Base-by-base conservation (phyloP, 2,329 filamentous ascomycete genomes). In the Penicillium expansum region DNA sequence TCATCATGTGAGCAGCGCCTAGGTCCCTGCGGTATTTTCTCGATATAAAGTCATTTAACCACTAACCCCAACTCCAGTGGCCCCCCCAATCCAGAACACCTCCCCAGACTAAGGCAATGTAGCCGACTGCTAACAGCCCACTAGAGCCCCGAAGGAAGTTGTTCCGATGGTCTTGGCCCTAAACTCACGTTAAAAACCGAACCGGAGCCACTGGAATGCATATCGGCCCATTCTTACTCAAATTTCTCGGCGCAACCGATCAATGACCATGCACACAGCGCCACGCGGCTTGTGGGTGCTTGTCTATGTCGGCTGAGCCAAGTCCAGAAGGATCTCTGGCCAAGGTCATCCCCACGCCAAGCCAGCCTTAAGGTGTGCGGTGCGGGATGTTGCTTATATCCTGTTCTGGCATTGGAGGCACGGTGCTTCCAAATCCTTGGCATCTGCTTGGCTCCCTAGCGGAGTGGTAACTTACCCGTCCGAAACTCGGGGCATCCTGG, bases 351-450 rank as follows among this genome's bases (percentile, higher is more conserved):
- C 41, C 43, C 56, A 52, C 54, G 58, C 60, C 51, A 59, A 61
- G 62, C 39, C 56, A 54, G 53, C 44, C 30, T 41, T 54, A 57
- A 51, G 51, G 47, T 49, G 30, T 22, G 33, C 14, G 18, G 27
- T 42, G 48, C 54, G 56, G 56, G 42, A 56, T 56, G 29, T 53
- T 32, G 24, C 35, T 56, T 53, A 41, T 57, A 59, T 60, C 6
- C 35, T 33, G 41, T 47, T 27, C 37, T 52, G 6, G 30, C n/a
- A 61, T 59, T 59, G 60, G 60, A 52, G 50, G 56, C 47, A 63
- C 48, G 52, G 51, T 55, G 52, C 43, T 58, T 53, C 57, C 42
- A 62, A 57, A 49, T 30, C 51, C 65, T 67, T 68, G 64, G 64
- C 65, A 44, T 18, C n/a, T 56, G 55, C 63, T 67, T 67, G 64